Evolutionary conservation across 139 green algal genomes (phyloP).

Genomic region (Zygnema cylindricum): DNA sequence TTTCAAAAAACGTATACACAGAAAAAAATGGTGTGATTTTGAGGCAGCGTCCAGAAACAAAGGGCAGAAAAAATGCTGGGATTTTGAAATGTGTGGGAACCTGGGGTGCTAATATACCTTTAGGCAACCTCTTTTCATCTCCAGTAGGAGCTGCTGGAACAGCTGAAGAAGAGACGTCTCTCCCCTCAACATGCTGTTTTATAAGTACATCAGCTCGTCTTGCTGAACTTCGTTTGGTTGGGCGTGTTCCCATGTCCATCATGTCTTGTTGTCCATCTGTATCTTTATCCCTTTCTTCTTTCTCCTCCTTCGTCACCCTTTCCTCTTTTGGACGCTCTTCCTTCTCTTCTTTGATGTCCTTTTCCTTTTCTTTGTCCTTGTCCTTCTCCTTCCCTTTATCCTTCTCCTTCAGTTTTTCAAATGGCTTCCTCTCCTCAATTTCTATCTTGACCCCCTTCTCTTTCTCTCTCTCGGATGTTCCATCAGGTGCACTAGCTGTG

Average conservation of each 20-base stretch:
- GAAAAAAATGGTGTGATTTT: too few relatives aligned
- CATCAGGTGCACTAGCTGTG: background rate
- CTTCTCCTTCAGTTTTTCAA: conserved; percentile 17
- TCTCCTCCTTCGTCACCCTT: conserved; percentile 37
- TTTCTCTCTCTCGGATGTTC: background rate
- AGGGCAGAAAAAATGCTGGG: too few relatives aligned
- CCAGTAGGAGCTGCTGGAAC: background rate
- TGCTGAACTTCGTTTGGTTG: conserved; percentile 53
- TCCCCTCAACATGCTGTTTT: background rate
- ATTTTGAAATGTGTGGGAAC: too few relatives aligned
- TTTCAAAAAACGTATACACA: too few relatives aligned
- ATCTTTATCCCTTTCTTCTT: background rate
- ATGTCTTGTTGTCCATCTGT: conserved; percentile 3
- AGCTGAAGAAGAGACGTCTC: background rate
- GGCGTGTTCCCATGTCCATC: background rate
- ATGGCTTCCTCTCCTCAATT: background rate
- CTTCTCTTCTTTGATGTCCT: background rate
- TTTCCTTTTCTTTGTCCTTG: conserved; percentile 25
- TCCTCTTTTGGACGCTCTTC: conserved; percentile 4
- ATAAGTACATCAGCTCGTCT: conserved; percentile 41
- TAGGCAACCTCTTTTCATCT: background rate
- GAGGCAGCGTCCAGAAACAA: too few relatives aligned
- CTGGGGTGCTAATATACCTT: background rate
- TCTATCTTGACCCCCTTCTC: background rate
- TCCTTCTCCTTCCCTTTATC: conserved; percentile 42